Evolutionary conservation across 176 grass and related monocot genomes (phyloP), one percentile per base, ranked within the genome.

Genomic region (Zoysia pacifica): DNA sequence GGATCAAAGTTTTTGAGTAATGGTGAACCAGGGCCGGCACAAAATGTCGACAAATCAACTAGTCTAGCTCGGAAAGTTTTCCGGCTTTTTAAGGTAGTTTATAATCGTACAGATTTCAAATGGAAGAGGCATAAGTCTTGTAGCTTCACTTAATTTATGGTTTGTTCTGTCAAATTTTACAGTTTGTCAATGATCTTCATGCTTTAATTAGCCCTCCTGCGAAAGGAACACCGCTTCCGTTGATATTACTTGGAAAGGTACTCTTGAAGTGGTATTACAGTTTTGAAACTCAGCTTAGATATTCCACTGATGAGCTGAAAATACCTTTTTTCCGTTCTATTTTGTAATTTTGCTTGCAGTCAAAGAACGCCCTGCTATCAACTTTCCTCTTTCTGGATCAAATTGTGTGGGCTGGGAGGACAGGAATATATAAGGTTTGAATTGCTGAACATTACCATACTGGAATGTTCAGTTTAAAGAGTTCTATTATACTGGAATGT

Each of bases 121-220:
- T 36, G 1, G 2, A 6, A 81, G 0, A 18, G 11, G 0, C 1
- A 62, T 28, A 1, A 9, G 11, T 13, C 4, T 65, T 74, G 11
- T 9, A 73, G 40, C 63, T 37, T 73, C 5, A 7, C 36, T 13
- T 80, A 37, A 4, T 45, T 13, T 28, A 28, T 28, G 28, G 28
- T 28, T 28, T 28, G 28, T 28, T 28, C 28, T 28, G 0, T 44
- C 18, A 9, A 9, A 28, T 71, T 2, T 74, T 89, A 50, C 84
- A 97, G 94, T 97, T 97, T 87, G 94, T 93, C 76, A 97, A 97
- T 78, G 94, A 89, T 40, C 89, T 97, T 7, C 91, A 97, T 48
- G 81, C 86, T 56, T 80, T 97, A n/a, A 89, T 97, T 58, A 93
- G 91, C 10, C 94, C 94, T 53, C 83, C 91, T 67, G 70, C 86